Conservation (phyloP, 306 rosid genomes). For the Pyrus pyrifolia region DNA sequence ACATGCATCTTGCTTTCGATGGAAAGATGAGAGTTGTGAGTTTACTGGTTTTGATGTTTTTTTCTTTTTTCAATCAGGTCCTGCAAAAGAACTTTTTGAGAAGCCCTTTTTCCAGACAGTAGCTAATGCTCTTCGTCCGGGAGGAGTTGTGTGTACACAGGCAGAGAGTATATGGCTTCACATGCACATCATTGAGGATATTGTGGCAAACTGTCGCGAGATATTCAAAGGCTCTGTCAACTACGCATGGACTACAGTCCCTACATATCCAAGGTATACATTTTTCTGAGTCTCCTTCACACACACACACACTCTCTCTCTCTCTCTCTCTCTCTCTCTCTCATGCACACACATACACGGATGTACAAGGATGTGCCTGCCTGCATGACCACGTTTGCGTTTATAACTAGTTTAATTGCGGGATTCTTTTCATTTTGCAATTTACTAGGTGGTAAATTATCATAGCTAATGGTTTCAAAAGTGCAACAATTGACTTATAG, state of each 20-base stretch:
- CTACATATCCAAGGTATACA: conserved; percentile 87
- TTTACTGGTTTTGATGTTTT: background rate
- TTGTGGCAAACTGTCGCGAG: conserved; percentile 75
- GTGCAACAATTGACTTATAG: background rate
- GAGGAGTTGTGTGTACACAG: conserved; percentile 95
- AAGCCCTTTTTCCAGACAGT: conserved; percentile 78
- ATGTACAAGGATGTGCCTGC: background rate
- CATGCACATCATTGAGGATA: conserved; percentile 86
- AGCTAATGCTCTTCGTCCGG: conserved; percentile 91
- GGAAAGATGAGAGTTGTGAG: background rate
- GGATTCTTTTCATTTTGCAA: background rate
- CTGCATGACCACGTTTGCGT: background rate
- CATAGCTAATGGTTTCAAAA: background rate
- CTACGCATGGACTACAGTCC: conserved; percentile 99
- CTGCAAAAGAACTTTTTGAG: conserved; percentile 97
- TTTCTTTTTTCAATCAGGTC: conserved; percentile 38
- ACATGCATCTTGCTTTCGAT: background rate
- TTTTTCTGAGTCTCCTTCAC: background rate
- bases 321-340: background rate
- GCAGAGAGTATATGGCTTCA: conserved; percentile 99
- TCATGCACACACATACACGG: background rate
- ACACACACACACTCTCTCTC: background rate
- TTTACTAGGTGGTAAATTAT: background rate
- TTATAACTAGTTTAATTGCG: background rate
- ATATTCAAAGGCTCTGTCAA: conserved; percentile 93